Evolutionary conservation across 2,329 filamentous ascomycete genomes (phyloP).

Genomic region (Sarocladium oryzae): DNA sequence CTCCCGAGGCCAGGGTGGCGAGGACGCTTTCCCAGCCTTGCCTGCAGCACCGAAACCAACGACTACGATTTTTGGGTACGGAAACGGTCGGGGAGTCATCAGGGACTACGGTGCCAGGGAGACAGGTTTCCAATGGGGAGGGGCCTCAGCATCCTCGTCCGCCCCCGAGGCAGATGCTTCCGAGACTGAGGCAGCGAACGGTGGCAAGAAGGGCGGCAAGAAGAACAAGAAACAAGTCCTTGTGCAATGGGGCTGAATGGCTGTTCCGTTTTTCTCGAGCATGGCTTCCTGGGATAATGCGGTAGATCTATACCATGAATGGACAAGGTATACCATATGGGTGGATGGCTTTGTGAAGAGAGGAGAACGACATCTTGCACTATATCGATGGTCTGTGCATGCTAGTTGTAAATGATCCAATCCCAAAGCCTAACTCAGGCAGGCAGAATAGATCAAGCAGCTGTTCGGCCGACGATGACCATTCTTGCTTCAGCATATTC

Average conservation of each 20-base stretch:
- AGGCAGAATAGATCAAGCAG: no score
- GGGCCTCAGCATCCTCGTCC: constrained; percentile 15
- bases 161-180: constrained; percentile 20
- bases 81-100: constrained; percentile 44
- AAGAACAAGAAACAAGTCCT: constrained; percentile 57
- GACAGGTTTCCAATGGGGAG: constrained; percentile 49
- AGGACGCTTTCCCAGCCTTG: constrained; percentile 74
- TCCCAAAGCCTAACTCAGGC: no score
- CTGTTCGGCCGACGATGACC: no score
- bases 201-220: constrained; percentile 50
- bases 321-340: no score
- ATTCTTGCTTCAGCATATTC: no score
- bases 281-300: no score
- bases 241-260: constrained; percentile 51
- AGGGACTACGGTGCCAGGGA: constrained; percentile 42
- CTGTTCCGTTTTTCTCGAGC: no score
- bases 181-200: constrained; percentile 24
- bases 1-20: constrained; percentile 18
- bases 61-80: constrained; percentile 48
- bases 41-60: constrained; percentile 67
- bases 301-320: no score
- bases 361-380: no score
- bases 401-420: no score
- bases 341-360: no score
- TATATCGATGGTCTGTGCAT: no score